These are phyloP conservation scores for Kodamaea nitidulidarum DNA, from an alignment of 805 yeast genomes.

Conservation along the genomic window DNA sequence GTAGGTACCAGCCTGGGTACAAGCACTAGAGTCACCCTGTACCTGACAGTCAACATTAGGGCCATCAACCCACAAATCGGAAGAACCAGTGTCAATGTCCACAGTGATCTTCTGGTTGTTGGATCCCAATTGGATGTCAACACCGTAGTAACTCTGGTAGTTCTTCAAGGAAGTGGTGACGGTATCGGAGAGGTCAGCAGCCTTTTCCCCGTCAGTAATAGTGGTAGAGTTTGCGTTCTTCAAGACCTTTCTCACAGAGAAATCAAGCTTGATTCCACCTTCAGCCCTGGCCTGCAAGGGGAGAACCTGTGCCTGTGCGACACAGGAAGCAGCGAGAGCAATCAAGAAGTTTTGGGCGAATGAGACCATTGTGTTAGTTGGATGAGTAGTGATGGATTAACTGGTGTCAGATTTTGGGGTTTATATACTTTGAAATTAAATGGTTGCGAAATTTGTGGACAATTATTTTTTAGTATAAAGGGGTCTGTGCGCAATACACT, in stretches of 20 bases:
- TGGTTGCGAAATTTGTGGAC: background rate
- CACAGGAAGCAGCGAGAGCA: conserved; percentile 5
- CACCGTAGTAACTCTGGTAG: conserved; percentile 8
- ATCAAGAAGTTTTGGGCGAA: conserved; percentile 6
- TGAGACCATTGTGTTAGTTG: conserved; percentile 4
- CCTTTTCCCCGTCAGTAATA: background rate
- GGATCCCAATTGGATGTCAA: conserved; percentile 11
- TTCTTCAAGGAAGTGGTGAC: conserved; percentile 6
- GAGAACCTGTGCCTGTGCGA: conserved; percentile 2
- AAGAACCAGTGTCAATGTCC: conserved; percentile 15
- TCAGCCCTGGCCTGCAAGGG: conserved; percentile 6
- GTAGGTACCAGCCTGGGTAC: conserved; percentile 8
- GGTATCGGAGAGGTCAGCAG: background rate
- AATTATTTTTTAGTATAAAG: too few relatives aligned
- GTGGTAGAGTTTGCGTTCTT: background rate
- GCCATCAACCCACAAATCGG: conserved; percentile 9
- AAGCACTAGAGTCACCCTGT: conserved; percentile 2
- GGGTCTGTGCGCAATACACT: too few relatives aligned
- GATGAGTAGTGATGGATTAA: background rate
- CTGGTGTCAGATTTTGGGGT: too few relatives aligned
- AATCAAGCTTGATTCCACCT: conserved; percentile 10
- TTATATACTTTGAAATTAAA: background rate
- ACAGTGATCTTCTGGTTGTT: conserved; percentile 11
- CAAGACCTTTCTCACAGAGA: conserved; percentile 3
- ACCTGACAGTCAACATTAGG: background rate